Evolutionary conservation across 306 rosid genomes (phyloP), one percentile per base, ranked within the genome.

Genomic region (Malus orientalis): DNA sequence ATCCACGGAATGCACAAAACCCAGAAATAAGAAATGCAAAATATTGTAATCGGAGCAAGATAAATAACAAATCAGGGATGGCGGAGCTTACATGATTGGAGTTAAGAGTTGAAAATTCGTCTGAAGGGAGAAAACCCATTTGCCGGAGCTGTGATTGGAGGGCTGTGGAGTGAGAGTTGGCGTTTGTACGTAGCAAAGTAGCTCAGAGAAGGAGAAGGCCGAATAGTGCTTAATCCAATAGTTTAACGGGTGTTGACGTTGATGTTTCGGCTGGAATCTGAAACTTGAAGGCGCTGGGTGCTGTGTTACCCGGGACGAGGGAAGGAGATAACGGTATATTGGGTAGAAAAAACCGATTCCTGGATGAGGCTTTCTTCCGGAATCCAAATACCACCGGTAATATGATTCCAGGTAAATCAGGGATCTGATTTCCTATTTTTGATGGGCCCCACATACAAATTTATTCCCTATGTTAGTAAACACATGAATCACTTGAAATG

Each of bases 121-220:
- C 63, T 78, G 76, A 86, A 74, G 53, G 84, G 83, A 81, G 88
- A 73, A 18, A 83, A 68, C 38, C 87, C 75, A 80, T 66, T 25
- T 65, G 67, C 6, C 10, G 90, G 76, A 65, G 82, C 57, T 20
- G 83, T 76, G 79, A 81, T 13, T 22, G 82, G 44, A 49, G 88
- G 81, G 75, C 54, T 81, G 12, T 61, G 82, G 74, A 83, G 60
- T 61, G 86, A 82, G 58, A 74, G 57, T 61, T 70, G 86, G 84
- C 81, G 79, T 38, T 77, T 76, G 64, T 44, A 72, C 13, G 78
- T 73, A 40, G 83, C 62, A 33, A 89, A 73, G 72, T 51, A 76
- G 69, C 77, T 14, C 33, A 90, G 79, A 53, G 91, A 85, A 77
- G 25, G 25, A 1, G 88, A 85, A 33, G 91, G 80, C 40, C 96